A percentile compares a stretch with the other conserved stretches of the same genome.
phyloP scores from a whole-genome alignment of 495 filamentous ascomycete species.

The Aspergillus incahuasiensis region DNA sequence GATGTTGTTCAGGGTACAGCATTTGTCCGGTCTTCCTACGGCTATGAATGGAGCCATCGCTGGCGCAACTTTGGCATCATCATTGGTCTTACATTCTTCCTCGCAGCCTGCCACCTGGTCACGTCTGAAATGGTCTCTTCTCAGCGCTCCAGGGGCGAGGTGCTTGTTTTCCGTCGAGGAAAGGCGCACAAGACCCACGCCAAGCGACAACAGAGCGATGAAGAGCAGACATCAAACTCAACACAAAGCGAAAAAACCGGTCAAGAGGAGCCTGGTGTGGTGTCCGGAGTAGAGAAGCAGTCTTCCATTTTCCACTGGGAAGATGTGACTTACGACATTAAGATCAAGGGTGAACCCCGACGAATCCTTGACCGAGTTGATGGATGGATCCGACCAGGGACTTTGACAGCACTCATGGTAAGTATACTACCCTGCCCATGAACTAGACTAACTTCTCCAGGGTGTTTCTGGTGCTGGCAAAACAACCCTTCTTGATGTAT shows the following conservation, averaged over 20 bases:
- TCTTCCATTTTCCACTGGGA: constrained; percentile 77
- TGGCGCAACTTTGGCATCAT: constrained; percentile 79
- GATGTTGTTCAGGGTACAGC: constrained; percentile 49
- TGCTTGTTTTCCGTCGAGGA: constrained; percentile 48
- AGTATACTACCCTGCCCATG: constrained; percentile 77
- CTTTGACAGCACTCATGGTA: constrained; percentile 45
- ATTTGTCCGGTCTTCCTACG: constrained; percentile 62
- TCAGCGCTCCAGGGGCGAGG: constrained; percentile 44
- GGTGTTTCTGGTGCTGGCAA: constrained; percentile 62
- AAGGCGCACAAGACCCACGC: neutral
- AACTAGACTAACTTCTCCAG: constrained; percentile 58
- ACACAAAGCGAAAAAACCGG: constrained; percentile 30
- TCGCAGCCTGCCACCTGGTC: neutral
- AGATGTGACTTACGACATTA: constrained; percentile 68
- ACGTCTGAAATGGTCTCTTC: neutral
- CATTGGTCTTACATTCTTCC: constrained; percentile 57
- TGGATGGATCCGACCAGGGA: constrained; percentile 64
- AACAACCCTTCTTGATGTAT: constrained; percentile 58
- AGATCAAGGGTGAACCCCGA: constrained; percentile 54
- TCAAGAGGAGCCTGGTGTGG: constrained; percentile 22
- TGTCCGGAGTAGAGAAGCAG: constrained; percentile 51
- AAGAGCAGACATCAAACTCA: constrained; percentile 26
- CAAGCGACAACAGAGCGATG: constrained; percentile 27
- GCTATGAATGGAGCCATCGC: constrained; percentile 54
- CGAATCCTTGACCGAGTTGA: constrained; percentile 59